Percentiles rank a stretch among this genome's conserved stretches.
These are phyloP conservation scores for Xeromyces bisporus DNA, from an alignment of 495 filamentous ascomycete genomes.

Conservation along the genomic window DNA sequence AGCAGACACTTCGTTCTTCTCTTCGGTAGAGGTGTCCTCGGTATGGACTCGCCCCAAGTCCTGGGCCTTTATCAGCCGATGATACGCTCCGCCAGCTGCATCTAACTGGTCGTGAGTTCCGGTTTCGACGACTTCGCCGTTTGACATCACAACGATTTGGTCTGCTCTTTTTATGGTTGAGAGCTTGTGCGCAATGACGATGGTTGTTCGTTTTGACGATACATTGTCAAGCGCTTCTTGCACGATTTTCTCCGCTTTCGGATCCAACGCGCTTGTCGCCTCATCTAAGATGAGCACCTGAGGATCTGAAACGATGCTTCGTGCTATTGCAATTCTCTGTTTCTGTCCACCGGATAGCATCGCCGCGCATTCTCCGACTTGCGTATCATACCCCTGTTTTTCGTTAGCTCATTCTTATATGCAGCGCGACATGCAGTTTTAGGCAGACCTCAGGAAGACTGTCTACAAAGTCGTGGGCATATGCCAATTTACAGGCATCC, in stretches of 20 bases:
- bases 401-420: too few species aligned
- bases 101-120: constrained; percentile 26
- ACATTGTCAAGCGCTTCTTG: constrained; percentile 19
- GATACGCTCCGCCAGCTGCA: constrained; percentile 21
- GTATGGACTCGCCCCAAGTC: constrained; percentile 3
- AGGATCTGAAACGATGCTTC: constrained; percentile 30
- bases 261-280: constrained; percentile 41
- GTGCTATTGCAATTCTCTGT: constrained; percentile 34
- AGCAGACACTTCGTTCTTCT: not conserved
- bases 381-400: not conserved
- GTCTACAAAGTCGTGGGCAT: constrained; percentile 19
- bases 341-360: constrained; percentile 27
- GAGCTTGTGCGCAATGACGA: constrained; percentile 31
- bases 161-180: constrained; percentile 34
- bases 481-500: constrained; percentile 12
- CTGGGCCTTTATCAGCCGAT: constrained; percentile 14
- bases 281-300: constrained; percentile 38
- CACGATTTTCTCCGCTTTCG: constrained; percentile 26
- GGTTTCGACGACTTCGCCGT: constrained; percentile 29
- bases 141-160: constrained; percentile 27
- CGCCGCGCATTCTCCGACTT: not conserved
- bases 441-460: constrained; percentile 16
- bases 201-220: constrained; percentile 11
- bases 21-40: not conserved
- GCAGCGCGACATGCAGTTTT: too few species aligned